These are phyloP conservation scores for Verbascum thapsus DNA, from an alignment of 257 asterid genomes.

Conservation along the genomic window DNA sequence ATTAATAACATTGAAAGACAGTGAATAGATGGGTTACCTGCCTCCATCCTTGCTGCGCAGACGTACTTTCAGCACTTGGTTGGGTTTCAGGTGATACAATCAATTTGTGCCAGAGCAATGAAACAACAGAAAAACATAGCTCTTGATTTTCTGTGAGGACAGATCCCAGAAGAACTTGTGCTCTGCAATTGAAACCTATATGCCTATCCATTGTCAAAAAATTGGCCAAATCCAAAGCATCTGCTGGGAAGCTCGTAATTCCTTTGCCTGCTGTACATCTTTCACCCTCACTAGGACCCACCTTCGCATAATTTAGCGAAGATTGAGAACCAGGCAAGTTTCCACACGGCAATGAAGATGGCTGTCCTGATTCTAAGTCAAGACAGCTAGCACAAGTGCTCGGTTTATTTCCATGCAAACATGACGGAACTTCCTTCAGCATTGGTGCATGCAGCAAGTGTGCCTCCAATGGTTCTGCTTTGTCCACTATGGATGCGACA, in stretches of 20 bases:
- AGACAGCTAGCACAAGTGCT: conserved; percentile 51
- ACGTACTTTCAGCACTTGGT: conserved; percentile 93
- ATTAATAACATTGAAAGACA: neutral
- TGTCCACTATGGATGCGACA: conserved; percentile 85
- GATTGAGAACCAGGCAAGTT: conserved; percentile 46
- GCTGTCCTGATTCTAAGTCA: conserved; percentile 50
- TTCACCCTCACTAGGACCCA: conserved; percentile 38
- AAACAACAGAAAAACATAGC: conserved; percentile 91
- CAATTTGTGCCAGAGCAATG: conserved; percentile 97
- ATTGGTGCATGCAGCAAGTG: conserved; percentile 65
- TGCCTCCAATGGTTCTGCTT: conserved; percentile 96
- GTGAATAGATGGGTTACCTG: conserved; percentile 57
- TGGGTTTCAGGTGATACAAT: conserved; percentile 92
- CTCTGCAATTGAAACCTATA: conserved; percentile 81
- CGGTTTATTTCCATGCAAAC: conserved; percentile 62
- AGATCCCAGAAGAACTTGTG: conserved; percentile 76
- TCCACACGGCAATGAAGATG: conserved; percentile 46
- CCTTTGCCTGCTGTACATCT: conserved; percentile 56
- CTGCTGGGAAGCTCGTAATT: conserved; percentile 62
- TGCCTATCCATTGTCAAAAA: conserved; percentile 89
- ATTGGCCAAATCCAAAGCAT: conserved; percentile 96
- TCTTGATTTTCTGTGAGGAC: conserved; percentile 87
- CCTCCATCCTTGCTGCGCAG: conserved; percentile 99
- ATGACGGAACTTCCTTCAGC: conserved; percentile 44
- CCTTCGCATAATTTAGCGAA: conserved; percentile 40